Evolutionary conservation across 1,284 basidiomycete species (phyloP).

Genomic region (Puccinia novopanici): DNA sequence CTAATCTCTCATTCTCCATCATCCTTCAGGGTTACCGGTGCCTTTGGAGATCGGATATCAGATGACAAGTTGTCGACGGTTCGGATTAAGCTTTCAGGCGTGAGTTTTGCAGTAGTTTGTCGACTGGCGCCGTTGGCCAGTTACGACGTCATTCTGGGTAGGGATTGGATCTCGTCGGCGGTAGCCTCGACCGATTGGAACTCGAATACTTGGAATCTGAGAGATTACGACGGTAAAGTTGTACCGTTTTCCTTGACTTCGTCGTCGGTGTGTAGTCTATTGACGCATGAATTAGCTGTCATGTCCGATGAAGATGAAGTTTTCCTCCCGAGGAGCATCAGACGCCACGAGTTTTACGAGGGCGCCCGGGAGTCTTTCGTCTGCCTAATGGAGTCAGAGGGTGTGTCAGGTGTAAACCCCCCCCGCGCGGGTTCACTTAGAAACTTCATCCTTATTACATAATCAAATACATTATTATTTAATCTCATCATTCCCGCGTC

Average conservation of each 20-base stretch:
- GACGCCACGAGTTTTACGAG: conserved; percentile 8
- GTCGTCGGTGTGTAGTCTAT: neutral
- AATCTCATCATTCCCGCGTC: too few species aligned
- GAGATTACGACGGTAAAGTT: neutral
- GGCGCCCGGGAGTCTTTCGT: conserved; percentile 17
- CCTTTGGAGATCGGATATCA: neutral
- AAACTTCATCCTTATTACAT: too few species aligned
- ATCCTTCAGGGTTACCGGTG: conserved; percentile 7
- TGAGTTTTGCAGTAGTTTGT: neutral
- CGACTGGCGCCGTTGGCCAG: neutral
- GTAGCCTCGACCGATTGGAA: conserved; percentile 6
- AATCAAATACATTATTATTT: too few species aligned
- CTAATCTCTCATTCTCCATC: neutral
- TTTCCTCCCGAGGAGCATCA: neutral
- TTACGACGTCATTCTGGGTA: conserved; percentile 21
- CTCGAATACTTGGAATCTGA: neutral
- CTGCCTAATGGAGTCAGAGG: conserved; percentile 23
- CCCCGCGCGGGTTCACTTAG: too few species aligned
- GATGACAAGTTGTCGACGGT: neutral
- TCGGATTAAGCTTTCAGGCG: neutral
- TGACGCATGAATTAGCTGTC: neutral
- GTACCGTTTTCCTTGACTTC: neutral
- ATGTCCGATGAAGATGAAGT: conserved; percentile 9
- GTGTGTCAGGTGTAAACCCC: too few species aligned
- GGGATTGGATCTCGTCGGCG: conserved; percentile 1